Base-by-base conservation (phyloP, 2,329 filamentous ascomycete species). In the Cryphonectria carpinicola region DNA sequence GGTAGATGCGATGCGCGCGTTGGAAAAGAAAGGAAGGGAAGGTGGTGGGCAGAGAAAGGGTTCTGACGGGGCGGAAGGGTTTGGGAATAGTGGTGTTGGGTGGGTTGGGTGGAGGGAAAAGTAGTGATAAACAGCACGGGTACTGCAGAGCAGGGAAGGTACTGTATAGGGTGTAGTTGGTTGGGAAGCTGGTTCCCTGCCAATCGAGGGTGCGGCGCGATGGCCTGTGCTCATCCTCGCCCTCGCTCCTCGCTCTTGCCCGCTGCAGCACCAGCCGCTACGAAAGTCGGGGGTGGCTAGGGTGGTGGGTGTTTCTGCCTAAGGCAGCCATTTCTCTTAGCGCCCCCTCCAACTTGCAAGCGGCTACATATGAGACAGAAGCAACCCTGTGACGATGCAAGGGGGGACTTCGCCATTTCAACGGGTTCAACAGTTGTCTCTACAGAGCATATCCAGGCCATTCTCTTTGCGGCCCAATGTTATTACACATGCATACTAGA, bases 1-100 rank as follows among this genome's bases (percentile, higher is more conserved):
- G 77, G 73, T 73, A 67, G 75, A 76, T 73, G 65, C 66, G 65
- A 64, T 68, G 65, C 49, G 69, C 69, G 70, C 67, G 71, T 68
- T 60, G 64, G 56, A 64, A 35, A 52, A 6, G 63, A 46, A 41
- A 25, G 66, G 60, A 62, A 46, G 37, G 37, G 37, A 11, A 60
- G 46, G 65, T 37, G 25, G 35, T 43, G 39, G 56, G 52, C 49
- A 41, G 65, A 32, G 49, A 28, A n/a, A 64, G 39, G 41, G 37
- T 43, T 46, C 39, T 43, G 61, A 39, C 61, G 61, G 61, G 61
- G 39, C 32, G 39, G 39, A 61, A 19, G 43, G 41, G 37, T 39
- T 39, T 43, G 41, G 6, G 6, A 41, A 46, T n/a, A 11, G 58
- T 62, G 58, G 32, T 62, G 58, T 62, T 35, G 28, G 37, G 41